Evolutionary conservation across 257 asterid genomes (phyloP).

Genomic region (Handroanthus guayacan): DNA sequence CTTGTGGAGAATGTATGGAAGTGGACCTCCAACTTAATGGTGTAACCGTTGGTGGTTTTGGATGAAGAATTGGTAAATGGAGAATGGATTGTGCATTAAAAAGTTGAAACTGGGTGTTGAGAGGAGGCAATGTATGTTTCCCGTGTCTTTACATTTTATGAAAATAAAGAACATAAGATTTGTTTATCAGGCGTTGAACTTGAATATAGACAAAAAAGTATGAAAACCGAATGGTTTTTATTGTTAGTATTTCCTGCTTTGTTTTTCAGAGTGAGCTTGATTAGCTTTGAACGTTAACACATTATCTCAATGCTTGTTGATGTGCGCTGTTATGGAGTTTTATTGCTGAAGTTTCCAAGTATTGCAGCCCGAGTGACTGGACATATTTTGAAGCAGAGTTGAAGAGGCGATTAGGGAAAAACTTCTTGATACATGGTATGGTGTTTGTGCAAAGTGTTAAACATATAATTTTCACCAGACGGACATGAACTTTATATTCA

Average conservation of each 20-base stretch:
- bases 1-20: slow-evolving; percentile 24
- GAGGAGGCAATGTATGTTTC: background rate
- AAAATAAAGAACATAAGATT: background rate
- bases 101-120: background rate
- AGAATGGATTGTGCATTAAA: slow-evolving; percentile 17
- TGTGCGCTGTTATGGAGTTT: slow-evolving; percentile 27
- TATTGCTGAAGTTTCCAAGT: slow-evolving; percentile 37
- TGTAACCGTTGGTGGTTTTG: background rate
- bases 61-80: slow-evolving; percentile 18
- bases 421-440: slow-evolving; percentile 75
- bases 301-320: slow-evolving; percentile 11
- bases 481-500: slow-evolving; percentile 1
- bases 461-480: slow-evolving; percentile 15
- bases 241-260: slow-evolving; percentile 14
- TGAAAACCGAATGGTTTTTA: background rate
- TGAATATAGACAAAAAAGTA: background rate
- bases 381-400: slow-evolving; percentile 80
- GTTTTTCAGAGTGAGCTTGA: background rate
- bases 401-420: slow-evolving; percentile 78
- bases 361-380: slow-evolving; percentile 92
- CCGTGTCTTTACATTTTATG: background rate
- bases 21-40: slow-evolving; percentile 11
- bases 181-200: background rate
- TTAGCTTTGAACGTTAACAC: background rate
- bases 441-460: background rate